phyloP scores from a whole-genome alignment of 495 filamentous ascomycete genomes.

The Hypoxylon intermedium region DNA sequence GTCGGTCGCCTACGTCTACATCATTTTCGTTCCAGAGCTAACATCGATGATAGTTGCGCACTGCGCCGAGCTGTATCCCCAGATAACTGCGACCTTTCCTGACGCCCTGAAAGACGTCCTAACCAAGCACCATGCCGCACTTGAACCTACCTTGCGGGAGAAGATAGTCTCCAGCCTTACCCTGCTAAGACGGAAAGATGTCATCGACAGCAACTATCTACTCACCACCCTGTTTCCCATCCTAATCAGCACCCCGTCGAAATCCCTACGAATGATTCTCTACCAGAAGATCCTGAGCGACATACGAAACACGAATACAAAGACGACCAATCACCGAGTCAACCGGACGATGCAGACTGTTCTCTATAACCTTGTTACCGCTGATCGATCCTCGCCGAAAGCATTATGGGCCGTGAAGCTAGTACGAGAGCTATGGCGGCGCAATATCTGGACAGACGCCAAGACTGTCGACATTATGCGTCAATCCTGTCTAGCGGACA shows the following conservation, averaged over 20 bases:
- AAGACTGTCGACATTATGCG: slow-evolving; percentile 95
- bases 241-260: slow-evolving; percentile 83
- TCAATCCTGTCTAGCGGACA: slow-evolving; percentile 79
- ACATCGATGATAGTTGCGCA: slow-evolving; percentile 68
- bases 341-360: slow-evolving; percentile 93
- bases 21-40: slow-evolving; percentile 15
- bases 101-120: slow-evolving; percentile 82
- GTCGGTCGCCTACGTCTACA: slow-evolving; percentile 13
- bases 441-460: slow-evolving; percentile 86
- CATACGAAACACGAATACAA: slow-evolving; percentile 81
- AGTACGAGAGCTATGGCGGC: slow-evolving; percentile 85
- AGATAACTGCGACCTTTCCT: slow-evolving; percentile 76
- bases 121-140: slow-evolving; percentile 75
- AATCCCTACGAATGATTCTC: slow-evolving; percentile 80
- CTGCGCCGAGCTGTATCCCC: slow-evolving; percentile 91
- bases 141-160: slow-evolving; percentile 84
- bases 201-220: slow-evolving; percentile 81
- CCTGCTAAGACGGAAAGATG: slow-evolving; percentile 85
- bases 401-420: slow-evolving; percentile 94
- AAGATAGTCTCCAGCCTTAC: slow-evolving; percentile 93
- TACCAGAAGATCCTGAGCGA: slow-evolving; percentile 93
- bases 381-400: slow-evolving; percentile 81
- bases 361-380: slow-evolving; percentile 86
- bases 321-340: slow-evolving; percentile 84
- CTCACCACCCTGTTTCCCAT: slow-evolving; percentile 92